Evolutionary conservation across 148 eudicot species (phyloP).

Genomic region (Mesembryanthemum crystallinum): DNA sequence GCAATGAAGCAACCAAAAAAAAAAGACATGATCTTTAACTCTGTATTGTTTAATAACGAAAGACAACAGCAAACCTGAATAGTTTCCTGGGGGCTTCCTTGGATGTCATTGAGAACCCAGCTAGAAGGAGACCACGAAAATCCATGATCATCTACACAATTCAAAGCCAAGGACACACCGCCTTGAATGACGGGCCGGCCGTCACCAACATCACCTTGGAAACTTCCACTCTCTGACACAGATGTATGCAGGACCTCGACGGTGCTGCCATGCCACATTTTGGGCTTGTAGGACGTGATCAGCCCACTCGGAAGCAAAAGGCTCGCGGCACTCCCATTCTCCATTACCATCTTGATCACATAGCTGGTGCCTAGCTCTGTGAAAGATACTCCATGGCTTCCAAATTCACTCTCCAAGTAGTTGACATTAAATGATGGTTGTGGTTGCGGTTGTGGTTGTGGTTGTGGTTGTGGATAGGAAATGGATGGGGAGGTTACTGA

Average conservation of each 20-base stretch:
- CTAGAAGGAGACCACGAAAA: slow-evolving; percentile 57
- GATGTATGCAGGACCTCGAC: slow-evolving; percentile 72
- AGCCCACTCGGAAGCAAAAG: slow-evolving; percentile 81
- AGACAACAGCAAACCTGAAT: slow-evolving; percentile 51
- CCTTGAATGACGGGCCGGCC: slow-evolving; percentile 52
- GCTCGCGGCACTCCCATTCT: slow-evolving; percentile 61
- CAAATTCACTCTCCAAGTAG: slow-evolving; percentile 57
- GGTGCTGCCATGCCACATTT: slow-evolving; percentile 81
- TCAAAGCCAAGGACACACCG: slow-evolving; percentile 61
- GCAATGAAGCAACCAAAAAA: background rate
- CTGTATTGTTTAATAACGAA: background rate
- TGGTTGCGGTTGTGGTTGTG: slow-evolving; percentile 13
- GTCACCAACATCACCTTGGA: slow-evolving; percentile 10
- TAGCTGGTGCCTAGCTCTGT: slow-evolving; percentile 45
- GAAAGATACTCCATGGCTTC: slow-evolving; percentile 63
- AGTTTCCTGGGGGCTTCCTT: slow-evolving; percentile 47
- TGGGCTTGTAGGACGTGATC: slow-evolving; percentile 76
- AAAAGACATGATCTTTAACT: background rate
- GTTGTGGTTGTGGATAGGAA: slow-evolving; percentile 20
- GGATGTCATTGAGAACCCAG: slow-evolving; percentile 59
- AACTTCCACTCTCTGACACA: slow-evolving; percentile 42
- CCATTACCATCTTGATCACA: slow-evolving; percentile 62
- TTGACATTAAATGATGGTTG: slow-evolving; percentile 39
- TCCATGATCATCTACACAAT: slow-evolving; percentile 33
- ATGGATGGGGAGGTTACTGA: slow-evolving; percentile 38